A percentile compares a stretch with the other conserved stretches of the same genome.
phyloP scores from a whole-genome alignment of 1,284 basidiomycete species.

The Thecaphora thlaspeos region DNA sequence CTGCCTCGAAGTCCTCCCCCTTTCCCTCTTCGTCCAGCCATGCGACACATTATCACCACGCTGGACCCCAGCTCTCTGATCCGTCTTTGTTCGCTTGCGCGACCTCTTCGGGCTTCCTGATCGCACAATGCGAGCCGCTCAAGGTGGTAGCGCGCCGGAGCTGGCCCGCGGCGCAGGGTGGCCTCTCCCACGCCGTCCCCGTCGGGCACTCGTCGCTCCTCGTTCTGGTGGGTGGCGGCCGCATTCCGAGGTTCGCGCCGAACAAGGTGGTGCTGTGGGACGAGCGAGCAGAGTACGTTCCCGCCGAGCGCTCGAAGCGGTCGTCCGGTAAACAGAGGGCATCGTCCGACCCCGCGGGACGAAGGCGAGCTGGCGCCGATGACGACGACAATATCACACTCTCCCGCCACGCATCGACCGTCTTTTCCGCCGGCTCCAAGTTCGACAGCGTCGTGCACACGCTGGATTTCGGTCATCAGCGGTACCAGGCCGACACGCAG shows the following conservation, averaged over 20 bases:
- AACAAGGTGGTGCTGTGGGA: conserved; percentile 54
- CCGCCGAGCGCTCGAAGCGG: neutral
- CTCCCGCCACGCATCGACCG: conserved; percentile 31
- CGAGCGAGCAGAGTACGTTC: conserved; percentile 28
- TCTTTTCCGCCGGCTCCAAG: conserved; percentile 40
- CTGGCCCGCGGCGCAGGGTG: conserved; percentile 40
- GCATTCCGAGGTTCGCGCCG: conserved; percentile 48
- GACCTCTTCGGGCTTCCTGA: conserved; percentile 41
- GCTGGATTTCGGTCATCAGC: too few species aligned
- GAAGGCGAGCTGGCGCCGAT: too few species aligned
- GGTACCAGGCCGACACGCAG: too few species aligned
- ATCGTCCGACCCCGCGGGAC: conserved; percentile 7
- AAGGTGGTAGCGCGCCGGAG: conserved; percentile 27
- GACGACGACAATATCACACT: neutral
- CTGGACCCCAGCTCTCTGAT: conserved; percentile 18
- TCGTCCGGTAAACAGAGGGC: neutral
- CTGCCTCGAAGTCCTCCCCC: too few species aligned
- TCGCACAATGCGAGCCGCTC: conserved; percentile 36
- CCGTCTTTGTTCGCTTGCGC: conserved; percentile 46
- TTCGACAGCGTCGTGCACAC: conserved; percentile 8
- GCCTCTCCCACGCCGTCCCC: conserved; percentile 33
- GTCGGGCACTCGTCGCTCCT: conserved; percentile 42
- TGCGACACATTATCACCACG: neutral
- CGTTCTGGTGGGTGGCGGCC: conserved; percentile 47
- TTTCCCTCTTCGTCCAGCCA: neutral